A percentile compares a stretch with the other conserved stretches of the same genome.
phyloP scores from a whole-genome alignment of 2,329 filamentous ascomycete species.

The Cordyceps tenuipes region DNA sequence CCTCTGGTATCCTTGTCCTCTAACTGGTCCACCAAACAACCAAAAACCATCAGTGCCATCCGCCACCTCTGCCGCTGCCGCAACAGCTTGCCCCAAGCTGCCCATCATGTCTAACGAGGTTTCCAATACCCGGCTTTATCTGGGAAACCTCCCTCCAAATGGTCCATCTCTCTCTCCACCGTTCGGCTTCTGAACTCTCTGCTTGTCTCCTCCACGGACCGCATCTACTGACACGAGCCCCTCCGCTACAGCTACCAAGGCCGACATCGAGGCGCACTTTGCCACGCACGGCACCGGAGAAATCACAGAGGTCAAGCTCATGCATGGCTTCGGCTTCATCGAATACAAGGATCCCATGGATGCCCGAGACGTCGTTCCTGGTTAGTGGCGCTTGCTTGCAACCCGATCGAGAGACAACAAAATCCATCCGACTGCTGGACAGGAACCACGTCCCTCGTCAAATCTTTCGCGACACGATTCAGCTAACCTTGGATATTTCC shows the following conservation, averaged over 20 bases:
- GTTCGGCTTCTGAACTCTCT: neutral
- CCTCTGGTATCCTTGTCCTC: neutral
- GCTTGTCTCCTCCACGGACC: slow-evolving; percentile 13
- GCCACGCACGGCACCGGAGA: slow-evolving; percentile 91
- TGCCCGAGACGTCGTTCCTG: slow-evolving; percentile 94
- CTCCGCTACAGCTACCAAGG: slow-evolving; percentile 71
- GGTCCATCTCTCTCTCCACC: slow-evolving; percentile 45
- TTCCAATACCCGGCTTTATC: slow-evolving; percentile 88
- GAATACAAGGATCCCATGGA: slow-evolving; percentile 99
- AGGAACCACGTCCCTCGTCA: neutral
- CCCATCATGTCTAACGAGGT: slow-evolving; percentile 67
- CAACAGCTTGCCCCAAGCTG: slow-evolving; percentile 8
- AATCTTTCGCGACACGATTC: neutral
- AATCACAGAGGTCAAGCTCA: slow-evolving; percentile 98
- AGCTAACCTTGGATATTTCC: slow-evolving; percentile 15
- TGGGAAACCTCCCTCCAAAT: slow-evolving; percentile 94
- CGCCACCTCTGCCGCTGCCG: neutral
- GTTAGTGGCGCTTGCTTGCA: slow-evolving; percentile 44
- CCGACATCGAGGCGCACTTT: slow-evolving; percentile 94
- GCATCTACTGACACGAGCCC: slow-evolving; percentile 34
- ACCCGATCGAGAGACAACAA: neutral
- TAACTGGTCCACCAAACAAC: neutral
- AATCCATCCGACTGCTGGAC: neutral
- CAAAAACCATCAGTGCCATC: neutral
- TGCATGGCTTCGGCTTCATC: slow-evolving; percentile 99